A percentile compares a stretch with the other conserved stretches of the same genome.
Evolutionary conservation across 441 rosid genomes (phyloP).

Genomic region (Erysimum cheiri): DNA sequence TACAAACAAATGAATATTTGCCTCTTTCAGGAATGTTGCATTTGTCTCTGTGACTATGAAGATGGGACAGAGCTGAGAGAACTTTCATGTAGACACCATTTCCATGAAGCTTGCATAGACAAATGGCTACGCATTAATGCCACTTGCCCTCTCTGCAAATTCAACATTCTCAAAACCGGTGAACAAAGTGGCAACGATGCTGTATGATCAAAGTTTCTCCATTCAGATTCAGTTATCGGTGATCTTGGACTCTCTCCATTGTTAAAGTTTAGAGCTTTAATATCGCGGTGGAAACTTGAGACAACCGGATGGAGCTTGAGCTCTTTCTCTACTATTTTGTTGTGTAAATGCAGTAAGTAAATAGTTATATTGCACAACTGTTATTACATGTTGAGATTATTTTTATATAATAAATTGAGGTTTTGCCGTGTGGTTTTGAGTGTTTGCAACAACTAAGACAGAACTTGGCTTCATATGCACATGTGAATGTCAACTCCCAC

Average conservation of each 20-base stretch:
- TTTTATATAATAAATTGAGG: slow-evolving; percentile 9
- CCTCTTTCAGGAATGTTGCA: slow-evolving; percentile 63
- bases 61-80: slow-evolving; percentile 61
- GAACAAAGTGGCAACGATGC: slow-evolving; percentile 48
- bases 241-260: background rate
- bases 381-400: slow-evolving; percentile 21
- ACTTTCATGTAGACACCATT: slow-evolving; percentile 71
- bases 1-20: background rate
- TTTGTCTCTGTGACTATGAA: slow-evolving; percentile 66
- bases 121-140: slow-evolving; percentile 70
- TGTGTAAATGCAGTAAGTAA: slow-evolving; percentile 32
- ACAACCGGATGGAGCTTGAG: slow-evolving; percentile 11
- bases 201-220: slow-evolving; percentile 41
- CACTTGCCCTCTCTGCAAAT: slow-evolving; percentile 76
- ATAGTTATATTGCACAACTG: slow-evolving; percentile 22
- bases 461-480: slow-evolving; percentile 25
- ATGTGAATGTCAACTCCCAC: slow-evolving; percentile 22
- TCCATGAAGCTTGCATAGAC: slow-evolving; percentile 63
- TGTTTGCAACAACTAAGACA: slow-evolving; percentile 24
- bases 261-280: slow-evolving; percentile 11
- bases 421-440: slow-evolving; percentile 22
- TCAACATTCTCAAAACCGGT: slow-evolving; percentile 57
- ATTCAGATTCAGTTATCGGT: slow-evolving; percentile 5
- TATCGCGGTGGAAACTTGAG: background rate
- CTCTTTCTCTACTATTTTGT: slow-evolving; percentile 15